These are phyloP conservation scores for Cubamyces sp. DNA, from an alignment of 768 basidiomycete genomes.

Conservation along the genomic window DNA sequence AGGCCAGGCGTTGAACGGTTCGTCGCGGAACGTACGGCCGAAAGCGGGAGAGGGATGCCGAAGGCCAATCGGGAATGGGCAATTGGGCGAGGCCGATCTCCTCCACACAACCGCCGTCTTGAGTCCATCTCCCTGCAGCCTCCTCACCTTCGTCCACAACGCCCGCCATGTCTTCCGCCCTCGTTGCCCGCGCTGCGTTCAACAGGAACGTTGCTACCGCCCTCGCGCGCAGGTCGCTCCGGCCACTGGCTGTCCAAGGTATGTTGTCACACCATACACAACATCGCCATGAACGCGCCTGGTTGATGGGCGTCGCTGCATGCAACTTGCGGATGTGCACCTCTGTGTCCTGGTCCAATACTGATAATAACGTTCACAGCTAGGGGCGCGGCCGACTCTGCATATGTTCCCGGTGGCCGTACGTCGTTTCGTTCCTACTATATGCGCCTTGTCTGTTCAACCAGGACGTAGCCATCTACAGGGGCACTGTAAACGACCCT, in stretches of 20 bases:
- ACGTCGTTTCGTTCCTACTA: conserved; percentile 37
- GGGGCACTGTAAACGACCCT: conserved; percentile 95
- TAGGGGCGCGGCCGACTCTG: conserved; percentile 29
- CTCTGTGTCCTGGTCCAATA: no score
- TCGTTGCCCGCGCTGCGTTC: conserved; percentile 53
- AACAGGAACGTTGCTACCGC: conserved; percentile 45
- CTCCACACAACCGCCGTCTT: not conserved
- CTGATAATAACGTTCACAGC: conserved; percentile 6
- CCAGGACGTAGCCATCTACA: conserved; percentile 66
- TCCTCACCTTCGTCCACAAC: conserved; percentile 24
- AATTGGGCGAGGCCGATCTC: conserved; percentile 18
- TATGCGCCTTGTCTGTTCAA: not conserved
- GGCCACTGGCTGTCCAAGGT: conserved; percentile 48
- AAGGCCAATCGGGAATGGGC: conserved; percentile 23
- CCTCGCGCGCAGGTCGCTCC: conserved; percentile 43
- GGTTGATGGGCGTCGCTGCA: not conserved
- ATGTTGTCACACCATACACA: no score
- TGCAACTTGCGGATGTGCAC: not conserved
- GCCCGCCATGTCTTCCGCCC: conserved; percentile 52
- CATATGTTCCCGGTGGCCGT: conserved; percentile 76
- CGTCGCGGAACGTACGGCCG: conserved; percentile 18
- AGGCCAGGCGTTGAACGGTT: no score
- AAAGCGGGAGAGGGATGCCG: conserved; percentile 19
- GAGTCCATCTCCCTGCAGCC: not conserved
- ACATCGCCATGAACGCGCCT: not conserved